These are phyloP conservation scores for Aspergillus melleus DNA, from an alignment of 2,329 filamentous ascomycete genomes.

Conservation along the genomic window DNA sequence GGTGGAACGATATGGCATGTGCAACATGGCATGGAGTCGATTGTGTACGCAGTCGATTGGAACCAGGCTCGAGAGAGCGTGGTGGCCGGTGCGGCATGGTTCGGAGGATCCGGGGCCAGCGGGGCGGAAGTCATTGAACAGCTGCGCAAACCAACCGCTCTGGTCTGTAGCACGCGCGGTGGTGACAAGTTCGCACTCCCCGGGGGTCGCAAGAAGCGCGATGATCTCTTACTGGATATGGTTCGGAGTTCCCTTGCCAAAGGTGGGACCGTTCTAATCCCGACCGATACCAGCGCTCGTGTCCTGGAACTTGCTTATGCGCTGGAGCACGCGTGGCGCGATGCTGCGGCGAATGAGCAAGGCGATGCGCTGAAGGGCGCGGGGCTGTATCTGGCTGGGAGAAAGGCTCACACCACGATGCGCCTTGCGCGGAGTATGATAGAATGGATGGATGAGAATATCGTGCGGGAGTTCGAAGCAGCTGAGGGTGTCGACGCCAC, in stretches of 20 bases:
- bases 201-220: conserved; percentile 75
- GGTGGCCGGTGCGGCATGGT: conserved; percentile 87
- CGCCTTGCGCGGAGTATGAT: conserved; percentile 91
- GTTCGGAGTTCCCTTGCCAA: conserved; percentile 75
- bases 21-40: conserved; percentile 92
- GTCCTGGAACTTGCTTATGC: conserved; percentile 90
- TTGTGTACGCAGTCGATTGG: conserved; percentile 98
- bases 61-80: conserved; percentile 97
- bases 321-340: conserved; percentile 87
- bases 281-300: conserved; percentile 91
- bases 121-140: conserved; percentile 92
- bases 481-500: conserved; percentile 44
- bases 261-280: conserved; percentile 89
- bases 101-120: conserved; percentile 76
- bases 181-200: conserved; percentile 69
- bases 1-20: conserved; percentile 99
- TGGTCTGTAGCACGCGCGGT: conserved; percentile 87
- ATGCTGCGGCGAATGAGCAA: conserved; percentile 55
- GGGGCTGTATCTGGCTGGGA: conserved; percentile 77
- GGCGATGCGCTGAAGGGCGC: conserved; percentile 53
- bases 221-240: conserved; percentile 80
- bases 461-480: conserved; percentile 87
- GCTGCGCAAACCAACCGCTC: conserved; percentile 84
- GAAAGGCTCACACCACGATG: conserved; percentile 84
- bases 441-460: conserved; percentile 98